phyloP scores from a whole-genome alignment of 345 rosid genomes.

The Euphorbia lathyris region DNA sequence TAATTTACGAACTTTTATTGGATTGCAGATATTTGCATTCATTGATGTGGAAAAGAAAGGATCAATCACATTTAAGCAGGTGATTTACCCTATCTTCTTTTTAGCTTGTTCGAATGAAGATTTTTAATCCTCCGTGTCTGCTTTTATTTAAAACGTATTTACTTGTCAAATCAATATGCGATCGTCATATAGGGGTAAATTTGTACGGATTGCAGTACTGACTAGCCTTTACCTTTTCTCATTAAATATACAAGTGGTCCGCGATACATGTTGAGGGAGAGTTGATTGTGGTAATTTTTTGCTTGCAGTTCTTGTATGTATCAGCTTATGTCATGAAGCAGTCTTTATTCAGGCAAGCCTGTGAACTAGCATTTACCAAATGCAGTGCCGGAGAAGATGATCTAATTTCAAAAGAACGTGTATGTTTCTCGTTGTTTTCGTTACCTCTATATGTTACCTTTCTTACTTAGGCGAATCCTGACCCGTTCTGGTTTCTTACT shows the following conservation, averaged over 20 bases:
- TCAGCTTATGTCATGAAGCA: constrained; percentile 67
- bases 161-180: background rate
- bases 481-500: constrained; percentile 15
- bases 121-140: background rate
- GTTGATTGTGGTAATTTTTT: constrained; percentile 2
- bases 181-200: background rate
- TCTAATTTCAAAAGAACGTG: constrained; percentile 57
- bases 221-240: no score
- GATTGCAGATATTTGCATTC: constrained; percentile 72
- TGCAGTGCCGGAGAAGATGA: constrained; percentile 47
- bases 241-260: background rate
- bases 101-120: background rate
- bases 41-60: constrained; percentile 74
- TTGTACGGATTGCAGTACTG: background rate
- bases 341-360: constrained; percentile 60
- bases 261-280: background rate
- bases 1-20: background rate
- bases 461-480: constrained; percentile 11
- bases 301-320: constrained; percentile 76
- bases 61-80: constrained; percentile 88
- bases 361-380: constrained; percentile 63
- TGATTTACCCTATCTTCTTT: constrained; percentile 22
- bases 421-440: constrained; percentile 25
- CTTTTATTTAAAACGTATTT: background rate
- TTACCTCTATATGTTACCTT: background rate